Evolutionary conservation across 2,329 filamentous ascomycete genomes (phyloP).

Genomic region (Gliomastix tumulicola): DNA sequence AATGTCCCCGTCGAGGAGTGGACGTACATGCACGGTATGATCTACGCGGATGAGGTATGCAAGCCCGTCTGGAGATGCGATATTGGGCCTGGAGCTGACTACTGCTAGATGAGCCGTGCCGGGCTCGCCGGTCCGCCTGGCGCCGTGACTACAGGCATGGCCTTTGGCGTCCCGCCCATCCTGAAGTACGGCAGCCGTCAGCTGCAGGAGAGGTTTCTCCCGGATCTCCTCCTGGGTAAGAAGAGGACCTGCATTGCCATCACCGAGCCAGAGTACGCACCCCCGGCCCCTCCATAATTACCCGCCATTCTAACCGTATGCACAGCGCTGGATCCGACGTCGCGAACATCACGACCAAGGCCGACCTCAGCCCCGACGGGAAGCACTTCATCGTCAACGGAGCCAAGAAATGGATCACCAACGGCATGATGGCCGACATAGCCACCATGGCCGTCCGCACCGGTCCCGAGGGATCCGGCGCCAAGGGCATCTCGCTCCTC

Average conservation of each 20-base stretch:
- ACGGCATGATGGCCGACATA: constrained; percentile 64
- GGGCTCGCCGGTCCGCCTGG: constrained; percentile 58
- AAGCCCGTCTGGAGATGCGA: too few relatives aligned
- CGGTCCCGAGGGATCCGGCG: constrained; percentile 49
- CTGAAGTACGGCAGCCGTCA: constrained; percentile 58
- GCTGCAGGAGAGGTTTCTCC: constrained; percentile 60
- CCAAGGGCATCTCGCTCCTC: constrained; percentile 57
- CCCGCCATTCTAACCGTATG: not conserved
- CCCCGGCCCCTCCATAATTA: not conserved
- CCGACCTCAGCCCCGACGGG: constrained; percentile 53
- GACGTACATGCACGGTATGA: constrained; percentile 63
- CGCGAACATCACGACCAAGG: constrained; percentile 64
- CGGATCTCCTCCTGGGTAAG: constrained; percentile 58
- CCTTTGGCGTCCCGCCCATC: constrained; percentile 66
- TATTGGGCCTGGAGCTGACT: too few relatives aligned
- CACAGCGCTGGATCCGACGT: constrained; percentile 60
- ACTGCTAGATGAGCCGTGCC: constrained; percentile 60
- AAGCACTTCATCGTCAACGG: constrained; percentile 66
- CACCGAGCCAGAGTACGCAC: constrained; percentile 59
- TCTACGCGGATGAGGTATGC: constrained; percentile 53
- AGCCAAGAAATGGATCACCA: constrained; percentile 77
- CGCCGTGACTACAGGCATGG: constrained; percentile 64
- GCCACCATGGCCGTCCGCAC: constrained; percentile 68
- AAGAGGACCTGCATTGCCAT: constrained; percentile 71
- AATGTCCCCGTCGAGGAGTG: constrained; percentile 65